Evolutionary conservation across 306 rosid species (phyloP).

Genomic region (Acmispon strigosus): DNA sequence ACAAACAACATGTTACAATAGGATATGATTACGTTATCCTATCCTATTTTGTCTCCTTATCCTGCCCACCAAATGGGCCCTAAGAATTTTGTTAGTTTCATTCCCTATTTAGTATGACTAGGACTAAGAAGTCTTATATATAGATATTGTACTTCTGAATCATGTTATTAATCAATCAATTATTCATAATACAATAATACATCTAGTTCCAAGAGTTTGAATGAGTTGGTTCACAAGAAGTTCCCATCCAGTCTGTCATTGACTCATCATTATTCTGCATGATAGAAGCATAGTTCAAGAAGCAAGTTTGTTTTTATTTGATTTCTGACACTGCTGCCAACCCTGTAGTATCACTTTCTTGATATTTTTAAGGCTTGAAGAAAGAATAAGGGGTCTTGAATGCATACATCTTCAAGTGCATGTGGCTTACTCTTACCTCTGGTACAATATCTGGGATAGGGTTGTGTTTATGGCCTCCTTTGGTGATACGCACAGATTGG

Average conservation of each 20-base stretch:
- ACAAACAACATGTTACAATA: too few species aligned
- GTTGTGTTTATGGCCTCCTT: neutral
- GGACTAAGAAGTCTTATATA: too few species aligned
- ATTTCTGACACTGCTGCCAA: neutral
- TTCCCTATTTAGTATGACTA: too few species aligned
- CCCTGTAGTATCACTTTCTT: neutral
- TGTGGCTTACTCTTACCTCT: neutral
- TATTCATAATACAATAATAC: too few species aligned
- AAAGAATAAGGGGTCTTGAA: neutral
- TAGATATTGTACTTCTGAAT: too few species aligned
- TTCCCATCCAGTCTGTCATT: neutral
- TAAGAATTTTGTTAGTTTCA: too few species aligned
- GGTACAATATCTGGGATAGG: neutral
- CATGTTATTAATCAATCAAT: too few species aligned
- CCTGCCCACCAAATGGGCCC: too few species aligned
- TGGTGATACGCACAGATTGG: neutral
- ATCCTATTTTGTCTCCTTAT: too few species aligned
- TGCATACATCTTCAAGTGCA: neutral
- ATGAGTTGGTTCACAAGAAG: conserved; percentile 13
- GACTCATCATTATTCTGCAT: neutral
- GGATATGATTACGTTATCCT: too few species aligned
- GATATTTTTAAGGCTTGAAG: neutral
- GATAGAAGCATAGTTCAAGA: neutral
- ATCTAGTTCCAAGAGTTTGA: neutral
- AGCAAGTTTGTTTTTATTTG: neutral